Conservation (phyloP, 2,329 filamentous ascomycete genomes). For the Microsporum ferrugineum region DNA sequence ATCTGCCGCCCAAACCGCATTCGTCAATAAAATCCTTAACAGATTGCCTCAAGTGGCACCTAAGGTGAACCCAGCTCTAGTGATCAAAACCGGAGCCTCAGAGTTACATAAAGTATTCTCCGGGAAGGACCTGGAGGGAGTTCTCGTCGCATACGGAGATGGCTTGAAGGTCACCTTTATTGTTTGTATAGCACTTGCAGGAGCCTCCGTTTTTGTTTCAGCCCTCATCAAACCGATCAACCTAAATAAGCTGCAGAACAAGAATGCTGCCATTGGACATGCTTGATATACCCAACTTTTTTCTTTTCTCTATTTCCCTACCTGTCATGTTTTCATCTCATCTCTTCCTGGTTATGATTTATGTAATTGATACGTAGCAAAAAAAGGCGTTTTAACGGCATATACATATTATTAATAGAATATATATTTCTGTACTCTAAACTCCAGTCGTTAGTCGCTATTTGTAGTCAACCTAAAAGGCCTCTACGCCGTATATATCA, state of each 20-base stretch:
- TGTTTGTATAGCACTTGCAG: constrained; percentile 6
- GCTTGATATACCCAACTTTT: not conserved
- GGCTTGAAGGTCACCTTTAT: constrained; percentile 10
- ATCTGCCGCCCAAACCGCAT: constrained; percentile 16
- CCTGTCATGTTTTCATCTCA: not conserved
- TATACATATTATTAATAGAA: not conserved
- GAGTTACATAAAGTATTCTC: constrained; percentile 46
- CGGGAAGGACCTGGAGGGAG: constrained; percentile 19
- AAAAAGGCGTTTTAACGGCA: not conserved
- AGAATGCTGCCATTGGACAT: not conserved
- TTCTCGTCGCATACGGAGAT: constrained; percentile 10
- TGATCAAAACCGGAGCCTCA: constrained; percentile 44
- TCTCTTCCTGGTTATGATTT: not conserved
- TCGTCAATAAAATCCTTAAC: constrained; percentile 13
- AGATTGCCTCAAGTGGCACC: constrained; percentile 20
- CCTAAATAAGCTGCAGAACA: constrained; percentile 5
- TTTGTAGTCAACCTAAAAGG: not conserved
- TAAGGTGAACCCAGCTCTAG: constrained; percentile 32
- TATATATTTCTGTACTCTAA: not conserved
- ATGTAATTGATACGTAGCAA: not conserved
- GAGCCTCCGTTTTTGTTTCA: constrained; percentile 3
- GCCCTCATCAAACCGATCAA: constrained; percentile 4
- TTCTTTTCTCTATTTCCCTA: not conserved
- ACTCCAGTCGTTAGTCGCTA: not conserved
- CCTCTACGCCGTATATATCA: not conserved